Evolutionary conservation across 768 basidiomycete genomes (phyloP), one percentile per base, ranked within the genome.

Genomic region (Suillus brevipes): DNA sequence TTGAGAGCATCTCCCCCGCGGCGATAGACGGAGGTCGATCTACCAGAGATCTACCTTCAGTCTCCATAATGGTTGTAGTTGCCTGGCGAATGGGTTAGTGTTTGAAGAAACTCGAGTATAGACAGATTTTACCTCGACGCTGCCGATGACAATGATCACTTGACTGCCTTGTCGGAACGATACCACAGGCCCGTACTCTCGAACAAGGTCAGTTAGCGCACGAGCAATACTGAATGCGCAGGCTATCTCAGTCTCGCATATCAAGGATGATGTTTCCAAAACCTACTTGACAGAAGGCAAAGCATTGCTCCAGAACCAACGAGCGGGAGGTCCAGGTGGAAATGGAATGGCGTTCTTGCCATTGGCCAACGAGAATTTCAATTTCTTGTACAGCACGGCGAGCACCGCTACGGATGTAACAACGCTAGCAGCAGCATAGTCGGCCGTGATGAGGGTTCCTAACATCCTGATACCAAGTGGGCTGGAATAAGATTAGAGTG

Each of bases 181-280:
- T 65, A 87, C 82, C 1, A 89, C 80, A 0, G 89, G 87, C 0
- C 87, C 88, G 64, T 89, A 89, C 67, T 81, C 66, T 57, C 83
- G 77, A 2, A 83, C 84, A 82, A 85, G 85, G 60, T 84, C 79
- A 49, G 85, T 79, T 50, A 86, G 83, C 6, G 64, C 68, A 31
- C 25, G 66, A n/a, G 72, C 71, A 40, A 63, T 59, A 13, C 69
- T 72, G 25, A 14, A 5, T 36, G n/a, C 23, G 47, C 31, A 6
- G 14, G 14, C 14, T 23, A 25, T 23, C n/a, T 56, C 20, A n/a
- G 13, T 34, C 13, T 36, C 12, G 18, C 10, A 34, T 36, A 7
- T 13, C 18, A 36, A n/a, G 6, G 6, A 36, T 36, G 18, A n/a
- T 2, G 20, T 56, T 56, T n/a, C 6, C 10, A 36, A 50, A 4